Evolutionary conservation across 2,329 filamentous ascomycete genomes (phyloP).

Genomic region (Cercospora berteroae): DNA sequence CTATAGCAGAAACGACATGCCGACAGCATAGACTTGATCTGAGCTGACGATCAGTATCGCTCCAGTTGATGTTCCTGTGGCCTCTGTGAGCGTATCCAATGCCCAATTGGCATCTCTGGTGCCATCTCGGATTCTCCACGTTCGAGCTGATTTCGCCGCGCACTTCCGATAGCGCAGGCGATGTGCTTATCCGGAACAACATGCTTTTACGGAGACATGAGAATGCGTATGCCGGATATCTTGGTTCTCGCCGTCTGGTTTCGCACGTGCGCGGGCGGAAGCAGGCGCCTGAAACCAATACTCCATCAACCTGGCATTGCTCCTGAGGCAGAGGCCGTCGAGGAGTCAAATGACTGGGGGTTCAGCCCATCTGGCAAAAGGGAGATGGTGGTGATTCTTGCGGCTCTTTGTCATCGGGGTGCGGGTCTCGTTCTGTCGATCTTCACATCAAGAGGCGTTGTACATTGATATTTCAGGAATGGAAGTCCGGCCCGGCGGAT

Average conservation of each 20-base stretch:
- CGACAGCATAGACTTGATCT: neutral
- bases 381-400: neutral
- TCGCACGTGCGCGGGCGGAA: neutral
- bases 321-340: neutral
- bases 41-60: neutral
- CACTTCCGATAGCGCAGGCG: neutral
- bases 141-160: neutral
- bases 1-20: neutral
- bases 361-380: neutral
- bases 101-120: neutral
- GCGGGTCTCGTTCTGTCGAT: neutral
- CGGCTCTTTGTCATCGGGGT: neutral
- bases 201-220: neutral
- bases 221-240: neutral
- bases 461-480: neutral
- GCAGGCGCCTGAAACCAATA: neutral
- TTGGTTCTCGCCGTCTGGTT: neutral
- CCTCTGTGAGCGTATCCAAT: neutral
- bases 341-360: neutral
- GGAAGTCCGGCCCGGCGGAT: neutral
- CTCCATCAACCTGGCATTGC: neutral
- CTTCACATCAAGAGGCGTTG: neutral
- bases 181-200: neutral
- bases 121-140: neutral
- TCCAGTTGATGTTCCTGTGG: neutral